Evolutionary conservation across 371 early-diverging fungal species (phyloP).

Genomic region (Syncephalastrum monosporum): DNA sequence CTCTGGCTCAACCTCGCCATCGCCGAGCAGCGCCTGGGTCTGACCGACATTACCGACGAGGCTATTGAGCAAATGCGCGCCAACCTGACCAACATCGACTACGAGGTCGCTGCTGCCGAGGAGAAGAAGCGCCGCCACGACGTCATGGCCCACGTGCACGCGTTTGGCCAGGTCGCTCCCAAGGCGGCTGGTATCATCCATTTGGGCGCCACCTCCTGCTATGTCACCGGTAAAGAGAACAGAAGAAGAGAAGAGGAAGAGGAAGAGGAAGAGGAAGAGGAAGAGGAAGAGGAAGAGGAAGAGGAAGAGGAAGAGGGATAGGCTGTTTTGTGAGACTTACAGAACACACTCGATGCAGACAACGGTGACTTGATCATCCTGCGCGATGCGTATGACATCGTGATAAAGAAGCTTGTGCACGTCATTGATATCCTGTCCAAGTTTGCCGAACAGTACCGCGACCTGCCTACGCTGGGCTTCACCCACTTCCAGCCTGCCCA

Average conservation of each 20-base stretch:
- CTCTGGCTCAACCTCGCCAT: conserved; percentile 94
- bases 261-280: too few species aligned
- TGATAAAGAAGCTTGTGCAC: conserved; percentile 85
- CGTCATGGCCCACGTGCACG: conserved; percentile 98
- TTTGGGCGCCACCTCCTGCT: conserved; percentile 97
- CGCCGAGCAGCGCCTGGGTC: conserved; percentile 80
- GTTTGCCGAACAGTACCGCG: conserved; percentile 82
- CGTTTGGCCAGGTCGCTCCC: conserved; percentile 91
- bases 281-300: too few species aligned
- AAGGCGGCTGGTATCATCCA: conserved; percentile 95
- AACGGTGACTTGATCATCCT: conserved; percentile 95
- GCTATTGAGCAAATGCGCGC: conserved; percentile 90
- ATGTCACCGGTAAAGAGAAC: conserved; percentile 70
- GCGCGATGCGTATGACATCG: conserved; percentile 90
- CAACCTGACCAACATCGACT: conserved; percentile 89
- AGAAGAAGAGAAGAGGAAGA: neutral
- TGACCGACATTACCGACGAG: conserved; percentile 61
- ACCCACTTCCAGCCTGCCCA: conserved; percentile 99
- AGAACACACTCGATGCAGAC: conserved; percentile 45
- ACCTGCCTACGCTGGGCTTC: conserved; percentile 93
- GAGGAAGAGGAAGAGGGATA: too few species aligned
- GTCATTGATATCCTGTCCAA: conserved; percentile 76
- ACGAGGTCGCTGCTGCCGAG: conserved; percentile 84
- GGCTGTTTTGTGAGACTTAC: too few species aligned
- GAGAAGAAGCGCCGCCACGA: conserved; percentile 96